These are phyloP conservation scores for Talaromyces proteolyticus DNA, from an alignment of 495 filamentous ascomycete species.

Conservation along the genomic window DNA sequence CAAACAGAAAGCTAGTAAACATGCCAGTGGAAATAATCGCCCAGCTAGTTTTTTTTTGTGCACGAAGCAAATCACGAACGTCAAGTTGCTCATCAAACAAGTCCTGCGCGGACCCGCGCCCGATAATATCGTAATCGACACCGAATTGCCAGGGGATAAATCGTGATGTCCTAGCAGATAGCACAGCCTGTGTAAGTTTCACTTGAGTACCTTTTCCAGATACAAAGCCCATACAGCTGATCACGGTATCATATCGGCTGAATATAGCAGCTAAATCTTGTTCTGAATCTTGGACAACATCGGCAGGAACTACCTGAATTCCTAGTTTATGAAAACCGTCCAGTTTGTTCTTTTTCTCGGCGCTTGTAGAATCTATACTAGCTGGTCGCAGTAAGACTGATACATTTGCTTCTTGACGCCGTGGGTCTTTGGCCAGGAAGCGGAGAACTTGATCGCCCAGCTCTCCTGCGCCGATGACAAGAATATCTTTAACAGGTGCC, in stretches of 20 bases:
- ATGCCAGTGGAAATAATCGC: slow-evolving; percentile 55
- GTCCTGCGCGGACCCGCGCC: slow-evolving; percentile 45
- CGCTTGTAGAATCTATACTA: slow-evolving; percentile 27
- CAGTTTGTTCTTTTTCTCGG: slow-evolving; percentile 19
- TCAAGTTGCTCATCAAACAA: slow-evolving; percentile 58
- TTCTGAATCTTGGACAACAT: slow-evolving; percentile 33
- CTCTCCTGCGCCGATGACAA: slow-evolving; percentile 58
- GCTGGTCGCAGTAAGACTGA: slow-evolving; percentile 44
- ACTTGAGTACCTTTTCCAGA: slow-evolving; percentile 42
- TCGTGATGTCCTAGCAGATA: slow-evolving; percentile 33
- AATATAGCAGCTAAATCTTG: slow-evolving; percentile 39
- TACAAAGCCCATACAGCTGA: slow-evolving; percentile 50
- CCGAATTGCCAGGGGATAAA: slow-evolving; percentile 66
- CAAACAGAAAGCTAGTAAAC: slow-evolving; percentile 60
- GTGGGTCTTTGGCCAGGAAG: slow-evolving; percentile 36
- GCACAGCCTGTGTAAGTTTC: slow-evolving; percentile 43
- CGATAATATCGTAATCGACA: slow-evolving; percentile 57
- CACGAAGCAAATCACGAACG: slow-evolving; percentile 45
- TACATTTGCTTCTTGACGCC: slow-evolving; percentile 19
- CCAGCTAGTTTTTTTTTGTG: slow-evolving; percentile 44
- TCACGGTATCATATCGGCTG: slow-evolving; percentile 39
- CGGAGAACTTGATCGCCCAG: slow-evolving; percentile 49
- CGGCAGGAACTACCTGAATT: slow-evolving; percentile 36
- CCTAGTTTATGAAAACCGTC: slow-evolving; percentile 22
- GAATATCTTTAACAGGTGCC: slow-evolving; percentile 24